phyloP scores from a whole-genome alignment of 441 rosid genomes.

The Brassica hybrid region DNA sequence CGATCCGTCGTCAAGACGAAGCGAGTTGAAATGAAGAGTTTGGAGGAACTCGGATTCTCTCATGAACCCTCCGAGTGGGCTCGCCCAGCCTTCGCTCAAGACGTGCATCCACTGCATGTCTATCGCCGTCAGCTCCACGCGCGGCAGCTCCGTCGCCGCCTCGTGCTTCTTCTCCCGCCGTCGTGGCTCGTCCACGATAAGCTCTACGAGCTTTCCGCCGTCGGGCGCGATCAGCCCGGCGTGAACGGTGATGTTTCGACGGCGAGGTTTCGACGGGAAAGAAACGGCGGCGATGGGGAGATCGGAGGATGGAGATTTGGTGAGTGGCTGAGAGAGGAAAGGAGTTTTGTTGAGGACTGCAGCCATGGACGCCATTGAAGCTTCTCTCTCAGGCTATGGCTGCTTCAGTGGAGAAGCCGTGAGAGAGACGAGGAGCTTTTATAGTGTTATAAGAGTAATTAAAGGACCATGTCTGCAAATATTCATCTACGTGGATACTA shows the following conservation, averaged over 20 bases:
- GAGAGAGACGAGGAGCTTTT: background rate
- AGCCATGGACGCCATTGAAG: constrained; percentile 70
- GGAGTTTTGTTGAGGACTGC: constrained; percentile 45
- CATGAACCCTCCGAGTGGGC: constrained; percentile 94
- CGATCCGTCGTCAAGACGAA: constrained; percentile 84
- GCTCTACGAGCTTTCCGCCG: constrained; percentile 78
- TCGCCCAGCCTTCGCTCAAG: constrained; percentile 97
- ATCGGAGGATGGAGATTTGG: constrained; percentile 49
- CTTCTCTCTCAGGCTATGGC: constrained; percentile 12
- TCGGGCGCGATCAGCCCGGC: constrained; percentile 83
- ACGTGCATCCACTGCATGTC: constrained; percentile 95
- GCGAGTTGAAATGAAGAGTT: constrained; percentile 96
- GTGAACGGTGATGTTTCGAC: constrained; percentile 33
- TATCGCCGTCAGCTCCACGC: constrained; percentile 65
- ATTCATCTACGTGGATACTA: background rate
- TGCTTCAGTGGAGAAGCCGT: constrained; percentile 10
- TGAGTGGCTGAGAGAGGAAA: constrained; percentile 41
- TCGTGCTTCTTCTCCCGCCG: constrained; percentile 61
- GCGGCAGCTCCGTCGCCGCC: constrained; percentile 55
- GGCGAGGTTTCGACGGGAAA: constrained; percentile 20
- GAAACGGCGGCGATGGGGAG: constrained; percentile 47
- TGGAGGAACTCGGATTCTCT: constrained; percentile 99
- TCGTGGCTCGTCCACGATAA: constrained; percentile 60
- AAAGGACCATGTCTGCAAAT: background rate
- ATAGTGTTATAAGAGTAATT: background rate